Conservation (phyloP, 441 rosid genomes). For the Lepidium campestre region DNA sequence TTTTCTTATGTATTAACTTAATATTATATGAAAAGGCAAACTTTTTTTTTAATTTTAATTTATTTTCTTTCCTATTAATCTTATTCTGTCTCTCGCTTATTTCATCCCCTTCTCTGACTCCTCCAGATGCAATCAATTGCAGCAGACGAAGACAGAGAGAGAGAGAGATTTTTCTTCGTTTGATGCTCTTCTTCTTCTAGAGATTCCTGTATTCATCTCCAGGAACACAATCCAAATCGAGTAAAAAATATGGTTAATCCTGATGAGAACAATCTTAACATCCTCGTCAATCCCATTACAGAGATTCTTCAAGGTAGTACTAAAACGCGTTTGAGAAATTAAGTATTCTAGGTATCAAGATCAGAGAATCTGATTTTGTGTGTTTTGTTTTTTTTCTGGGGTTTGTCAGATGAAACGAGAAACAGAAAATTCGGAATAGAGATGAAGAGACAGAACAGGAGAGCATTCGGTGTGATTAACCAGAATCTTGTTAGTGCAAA, state of each 20-base stretch:
- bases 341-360: background rate
- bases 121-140: background rate
- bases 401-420: conserved; percentile 33
- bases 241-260: conserved; percentile 36
- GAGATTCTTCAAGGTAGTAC: conserved; percentile 44
- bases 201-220: background rate
- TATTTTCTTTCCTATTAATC: background rate
- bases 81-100: conserved; percentile 2
- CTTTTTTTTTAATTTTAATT: background rate
- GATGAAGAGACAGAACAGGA: conserved; percentile 45
- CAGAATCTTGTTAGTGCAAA: conserved; percentile 44
- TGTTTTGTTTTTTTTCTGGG: background rate
- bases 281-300: conserved; percentile 18
- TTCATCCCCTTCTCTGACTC: conserved; percentile 17
- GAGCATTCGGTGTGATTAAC: conserved; percentile 61
- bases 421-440: conserved; percentile 48
- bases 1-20: conserved; percentile 11
- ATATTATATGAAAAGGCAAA: background rate
- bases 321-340: background rate
- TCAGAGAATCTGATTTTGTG: conserved; percentile 29
- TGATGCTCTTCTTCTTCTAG: conserved; percentile 22
- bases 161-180: conserved; percentile 17
- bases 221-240: background rate
- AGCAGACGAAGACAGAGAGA: background rate
- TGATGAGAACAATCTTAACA: conserved; percentile 38